Conservation (phyloP, 176 grass and related monocot species). For the Rhynchospora tenuis region DNA sequence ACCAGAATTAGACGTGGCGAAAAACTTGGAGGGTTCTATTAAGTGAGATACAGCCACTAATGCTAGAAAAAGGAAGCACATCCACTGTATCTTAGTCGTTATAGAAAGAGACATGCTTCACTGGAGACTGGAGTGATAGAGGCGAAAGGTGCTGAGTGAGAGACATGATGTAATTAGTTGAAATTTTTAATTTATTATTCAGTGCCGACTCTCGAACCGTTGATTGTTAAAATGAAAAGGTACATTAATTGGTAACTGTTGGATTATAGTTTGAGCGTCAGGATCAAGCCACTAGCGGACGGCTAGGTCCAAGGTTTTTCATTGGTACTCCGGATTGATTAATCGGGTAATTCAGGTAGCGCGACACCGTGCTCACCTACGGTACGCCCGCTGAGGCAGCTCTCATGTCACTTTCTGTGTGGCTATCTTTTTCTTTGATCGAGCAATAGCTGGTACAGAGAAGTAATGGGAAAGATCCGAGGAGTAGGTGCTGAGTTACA, state of each 20-base stretch:
- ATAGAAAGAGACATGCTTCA: background rate
- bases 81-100: background rate
- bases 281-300: background rate
- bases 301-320: background rate
- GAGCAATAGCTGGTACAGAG: too few species aligned
- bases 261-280: background rate
- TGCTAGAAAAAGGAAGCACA: background rate
- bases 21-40: background rate
- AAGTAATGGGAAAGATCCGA: too few species aligned
- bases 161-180: too few species aligned
- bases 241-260: background rate
- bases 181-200: too few species aligned
- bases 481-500: too few species aligned
- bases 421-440: too few species aligned
- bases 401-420: too few species aligned
- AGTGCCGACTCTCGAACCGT: too few species aligned
- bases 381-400: too few species aligned
- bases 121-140: background rate
- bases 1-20: background rate
- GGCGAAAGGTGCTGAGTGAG: background rate
- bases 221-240: background rate
- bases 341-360: too few species aligned
- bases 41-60: background rate
- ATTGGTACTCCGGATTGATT: too few species aligned
- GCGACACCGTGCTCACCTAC: too few species aligned